Evolutionary conservation across 768 basidiomycete genomes (phyloP), one percentile per base, ranked within the genome.

Genomic region (Lentinula aciculospora): DNA sequence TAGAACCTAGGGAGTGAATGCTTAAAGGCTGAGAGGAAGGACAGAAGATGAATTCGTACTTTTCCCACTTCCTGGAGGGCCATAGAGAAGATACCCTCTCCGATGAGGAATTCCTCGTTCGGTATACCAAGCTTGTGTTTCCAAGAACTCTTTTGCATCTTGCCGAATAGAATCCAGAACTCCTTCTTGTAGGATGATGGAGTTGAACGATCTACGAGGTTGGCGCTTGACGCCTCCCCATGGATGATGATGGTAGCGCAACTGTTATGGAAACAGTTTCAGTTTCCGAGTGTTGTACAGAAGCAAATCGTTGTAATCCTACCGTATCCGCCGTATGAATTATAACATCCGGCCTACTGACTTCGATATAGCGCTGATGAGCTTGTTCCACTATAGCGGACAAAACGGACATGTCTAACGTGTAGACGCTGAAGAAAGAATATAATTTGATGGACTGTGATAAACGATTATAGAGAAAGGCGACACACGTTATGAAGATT

Each of bases 21-120:
- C 74, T 75, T 47, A 72, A 67, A 80, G 13, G 72, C 63, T 63
- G 56, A 55, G 31, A 47, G 48, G 48, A 8, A 25, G 32, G 53
- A 15, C 49, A 54, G 28, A 29, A 42, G 55, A 17, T 21, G n/a
- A 9, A 19, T n/a, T 67, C 74, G 58, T 44, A 82, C 81, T 83
- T 68, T 84, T 85, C 6, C 83, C 83, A 5, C 81, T 83, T 17
- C 83, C 83, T n/a, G 83, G 82, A 19, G 80, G 81, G 0, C 84
- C 84, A 65, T 81, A 71, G 4, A 85, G 68, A 17, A 84, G 68
- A 59, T 82, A 84, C 0, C 84, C 84, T 27, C 83, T 70, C 7
- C 80, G 72, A 60, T 84, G 77, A 1, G 83, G 83, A 47, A 84
- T 84, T 0, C 84, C 83, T 0, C 79, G 77, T 39, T 76, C 73